Percentiles rank a stretch among this genome's conserved stretches.
These are phyloP conservation scores for Volvox reticuliferus DNA, from an alignment of 139 green algal species.

Conservation along the genomic window DNA sequence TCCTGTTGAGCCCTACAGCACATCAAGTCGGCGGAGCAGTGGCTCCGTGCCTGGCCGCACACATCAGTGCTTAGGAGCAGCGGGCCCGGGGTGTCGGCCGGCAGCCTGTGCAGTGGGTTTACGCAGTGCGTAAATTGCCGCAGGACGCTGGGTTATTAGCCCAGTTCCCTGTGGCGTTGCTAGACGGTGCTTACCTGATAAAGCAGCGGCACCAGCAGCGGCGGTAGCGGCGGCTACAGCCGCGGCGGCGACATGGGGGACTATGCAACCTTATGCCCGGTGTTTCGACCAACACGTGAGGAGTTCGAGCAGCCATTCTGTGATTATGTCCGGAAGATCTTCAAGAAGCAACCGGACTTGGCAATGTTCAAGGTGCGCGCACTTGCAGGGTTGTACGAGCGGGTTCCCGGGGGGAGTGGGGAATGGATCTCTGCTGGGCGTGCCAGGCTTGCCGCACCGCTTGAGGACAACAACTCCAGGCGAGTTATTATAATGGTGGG, in stretches of 20 bases:
- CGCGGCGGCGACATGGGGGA: slow-evolving; percentile 14
- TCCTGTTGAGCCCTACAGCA: no score
- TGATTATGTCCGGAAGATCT: slow-evolving; percentile 68
- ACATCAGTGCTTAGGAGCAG: neutral
- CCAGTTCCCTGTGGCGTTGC: no score
- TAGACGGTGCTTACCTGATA: neutral
- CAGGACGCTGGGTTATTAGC: no score
- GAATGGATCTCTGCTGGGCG: no score
- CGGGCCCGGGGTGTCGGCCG: no score
- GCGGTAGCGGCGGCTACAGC: neutral
- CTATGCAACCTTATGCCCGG: slow-evolving; percentile 44
- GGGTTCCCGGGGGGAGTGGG: no score
- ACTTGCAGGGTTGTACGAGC: neutral
- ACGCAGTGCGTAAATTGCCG: no score
- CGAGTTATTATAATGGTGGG: no score
- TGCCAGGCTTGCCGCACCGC: no score
- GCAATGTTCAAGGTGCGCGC: slow-evolving; percentile 75
- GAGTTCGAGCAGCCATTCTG: slow-evolving; percentile 73
- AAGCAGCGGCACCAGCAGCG: neutral
- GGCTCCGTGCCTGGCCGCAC: neutral
- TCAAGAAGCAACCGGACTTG: slow-evolving; percentile 68
- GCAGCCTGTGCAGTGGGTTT: no score
- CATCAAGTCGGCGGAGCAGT: no score
- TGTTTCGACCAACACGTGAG: slow-evolving; percentile 62
- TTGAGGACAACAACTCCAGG: no score